Percentiles rank a stretch among this genome's conserved stretches.
Evolutionary conservation across 2,329 filamentous ascomycete genomes (phyloP).

Genomic region (Gnomoniopsis smithogilvyi): DNA sequence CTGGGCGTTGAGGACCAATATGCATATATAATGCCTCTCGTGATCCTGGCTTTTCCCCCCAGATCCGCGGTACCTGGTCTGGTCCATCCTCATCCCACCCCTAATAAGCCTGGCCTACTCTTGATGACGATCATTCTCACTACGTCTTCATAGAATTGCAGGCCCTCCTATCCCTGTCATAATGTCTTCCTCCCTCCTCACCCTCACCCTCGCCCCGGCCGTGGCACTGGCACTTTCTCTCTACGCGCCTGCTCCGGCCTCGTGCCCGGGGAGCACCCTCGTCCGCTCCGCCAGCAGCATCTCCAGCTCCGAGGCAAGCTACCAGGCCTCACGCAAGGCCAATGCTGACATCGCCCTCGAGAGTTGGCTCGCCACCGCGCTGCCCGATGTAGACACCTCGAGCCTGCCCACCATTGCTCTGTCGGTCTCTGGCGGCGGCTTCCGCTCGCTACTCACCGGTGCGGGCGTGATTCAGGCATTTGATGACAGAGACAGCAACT

Average conservation of each 20-base stretch:
- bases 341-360: slow-evolving; percentile 9
- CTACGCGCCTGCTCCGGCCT: neutral
- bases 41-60: neutral
- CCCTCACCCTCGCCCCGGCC: slow-evolving; percentile 2
- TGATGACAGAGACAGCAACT: slow-evolving; percentile 21
- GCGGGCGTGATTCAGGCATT: slow-evolving; percentile 27
- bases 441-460: slow-evolving; percentile 25
- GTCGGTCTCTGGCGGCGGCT: slow-evolving; percentile 27
- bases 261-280: slow-evolving; percentile 9
- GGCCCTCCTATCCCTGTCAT: neutral
- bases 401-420: slow-evolving; percentile 22
- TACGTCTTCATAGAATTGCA: neutral
- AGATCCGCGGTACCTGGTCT: neutral
- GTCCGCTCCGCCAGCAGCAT: slow-evolving; percentile 14
- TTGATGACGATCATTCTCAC: neutral
- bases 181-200: neutral
- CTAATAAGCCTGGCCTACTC: neutral
- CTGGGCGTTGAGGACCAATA: neutral
- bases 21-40: neutral
- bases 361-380: slow-evolving; percentile 1
- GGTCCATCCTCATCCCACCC: neutral
- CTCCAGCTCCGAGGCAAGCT: slow-evolving; percentile 8
- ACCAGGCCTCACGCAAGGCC: slow-evolving; percentile 3
- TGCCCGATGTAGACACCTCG: slow-evolving; percentile 8
- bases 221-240: slow-evolving; percentile 9